Evolutionary conservation across 1,284 basidiomycete species (phyloP).

Genomic region (Anthracocystis panici-leucophaei): DNA sequence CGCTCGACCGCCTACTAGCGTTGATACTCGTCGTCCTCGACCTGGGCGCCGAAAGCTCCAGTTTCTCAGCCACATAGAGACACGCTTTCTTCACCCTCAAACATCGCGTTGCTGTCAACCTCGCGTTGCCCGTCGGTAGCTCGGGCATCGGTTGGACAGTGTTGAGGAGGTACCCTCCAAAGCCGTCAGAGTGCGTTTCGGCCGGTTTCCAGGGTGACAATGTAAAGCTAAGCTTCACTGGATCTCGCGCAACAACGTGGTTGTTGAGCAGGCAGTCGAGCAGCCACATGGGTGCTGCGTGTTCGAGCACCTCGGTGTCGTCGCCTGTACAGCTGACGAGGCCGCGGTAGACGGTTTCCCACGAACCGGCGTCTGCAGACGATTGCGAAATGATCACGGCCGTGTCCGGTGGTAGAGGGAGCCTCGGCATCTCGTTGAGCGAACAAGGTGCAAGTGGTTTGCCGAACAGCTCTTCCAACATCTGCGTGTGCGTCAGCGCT

Average conservation of each 20-base stretch:
- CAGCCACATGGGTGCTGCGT: conserved; percentile 86
- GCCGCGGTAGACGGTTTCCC: conserved; percentile 80
- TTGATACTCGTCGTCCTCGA: conserved; percentile 39
- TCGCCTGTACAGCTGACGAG: conserved; percentile 75
- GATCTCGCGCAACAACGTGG: conserved; percentile 44
- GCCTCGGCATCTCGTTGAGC: conserved; percentile 79
- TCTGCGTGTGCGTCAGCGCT: conserved; percentile 20
- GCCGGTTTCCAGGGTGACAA: conserved; percentile 77
- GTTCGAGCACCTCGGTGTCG: conserved; percentile 80
- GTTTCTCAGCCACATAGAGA: conserved; percentile 87
- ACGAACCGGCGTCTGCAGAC: conserved; percentile 77
- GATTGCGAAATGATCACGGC: conserved; percentile 86
- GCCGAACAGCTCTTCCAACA: conserved; percentile 77
- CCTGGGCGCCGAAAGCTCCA: conserved; percentile 73
- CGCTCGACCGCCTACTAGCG: conserved; percentile 38
- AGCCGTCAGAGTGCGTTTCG: conserved; percentile 30
- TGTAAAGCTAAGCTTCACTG: conserved; percentile 77
- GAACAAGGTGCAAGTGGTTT: conserved; percentile 79
- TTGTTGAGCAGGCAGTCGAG: conserved; percentile 82
- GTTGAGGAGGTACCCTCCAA: conserved; percentile 35
- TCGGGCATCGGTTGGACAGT: conserved; percentile 30
- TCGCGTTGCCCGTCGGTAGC: conserved; percentile 77
- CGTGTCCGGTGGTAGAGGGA: conserved; percentile 77
- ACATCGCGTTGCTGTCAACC: conserved; percentile 86
- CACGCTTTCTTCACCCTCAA: conserved; percentile 86